A percentile compares a stretch with the other conserved stretches of the same genome.
phyloP scores from a whole-genome alignment of 208 protist genomes.

The Acanthamoeba lugdunensis region DNA sequence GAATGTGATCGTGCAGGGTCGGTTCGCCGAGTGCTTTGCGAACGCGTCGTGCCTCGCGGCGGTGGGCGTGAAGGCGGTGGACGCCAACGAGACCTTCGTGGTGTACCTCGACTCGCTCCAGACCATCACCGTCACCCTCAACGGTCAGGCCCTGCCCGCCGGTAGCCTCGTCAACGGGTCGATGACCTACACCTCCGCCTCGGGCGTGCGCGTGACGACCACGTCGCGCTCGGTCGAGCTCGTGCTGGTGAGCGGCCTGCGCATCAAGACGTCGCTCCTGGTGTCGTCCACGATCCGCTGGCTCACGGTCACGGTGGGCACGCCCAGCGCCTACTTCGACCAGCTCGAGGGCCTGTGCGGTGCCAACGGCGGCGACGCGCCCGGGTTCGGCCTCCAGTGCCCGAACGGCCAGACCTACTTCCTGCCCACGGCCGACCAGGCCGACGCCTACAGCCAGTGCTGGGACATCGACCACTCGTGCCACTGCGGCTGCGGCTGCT shows the following conservation, averaged over 20 bases:
- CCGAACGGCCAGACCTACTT: background rate
- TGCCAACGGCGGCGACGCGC: background rate
- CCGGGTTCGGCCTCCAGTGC: slow-evolving; percentile 44
- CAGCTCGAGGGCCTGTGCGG: slow-evolving; percentile 45
- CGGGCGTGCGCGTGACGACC: background rate
- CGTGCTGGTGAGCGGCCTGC: slow-evolving; percentile 27
- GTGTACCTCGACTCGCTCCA: background rate
- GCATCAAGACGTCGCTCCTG: slow-evolving; percentile 17
- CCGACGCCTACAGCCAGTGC: background rate
- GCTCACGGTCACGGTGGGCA: slow-evolving; percentile 40
- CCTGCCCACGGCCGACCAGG: slow-evolving; percentile 2
- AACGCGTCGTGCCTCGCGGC: slow-evolving; percentile 29
- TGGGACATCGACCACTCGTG: slow-evolving; percentile 32
- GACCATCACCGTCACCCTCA: background rate
- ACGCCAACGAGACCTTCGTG: slow-evolving; percentile 25
- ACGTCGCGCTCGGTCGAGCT: background rate
- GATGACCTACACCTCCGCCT: background rate
- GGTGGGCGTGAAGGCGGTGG: background rate
- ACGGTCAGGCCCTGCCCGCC: background rate
- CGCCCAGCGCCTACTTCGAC: slow-evolving; percentile 31
- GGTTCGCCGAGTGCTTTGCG: slow-evolving; percentile 16
- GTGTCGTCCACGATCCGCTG: background rate
- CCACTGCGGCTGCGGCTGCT: slow-evolving; percentile 39
- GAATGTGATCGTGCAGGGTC: background rate
- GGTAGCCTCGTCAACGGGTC: background rate